Base-by-base conservation (phyloP, 164 flowering plant species). In the Euptelea pleiosperma region DNA sequence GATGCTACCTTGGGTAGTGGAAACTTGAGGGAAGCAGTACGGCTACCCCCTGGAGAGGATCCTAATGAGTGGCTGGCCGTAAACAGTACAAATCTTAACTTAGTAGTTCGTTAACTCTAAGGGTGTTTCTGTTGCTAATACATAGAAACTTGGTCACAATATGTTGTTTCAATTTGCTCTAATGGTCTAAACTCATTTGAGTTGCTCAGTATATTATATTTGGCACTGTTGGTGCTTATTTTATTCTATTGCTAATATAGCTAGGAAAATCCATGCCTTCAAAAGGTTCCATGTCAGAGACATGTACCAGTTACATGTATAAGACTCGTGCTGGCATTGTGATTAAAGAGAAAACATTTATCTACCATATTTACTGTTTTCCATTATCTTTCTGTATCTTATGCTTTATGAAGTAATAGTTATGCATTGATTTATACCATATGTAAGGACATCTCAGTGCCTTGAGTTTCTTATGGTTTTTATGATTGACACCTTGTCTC, bases 1-100 rank as follows among this genome's bases (percentile, higher is more conserved):
- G 85, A 76, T 79, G 85, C 89, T 8, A 85, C 92, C 50, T 69
- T 85, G 67, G 89, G 89, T 44, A 81, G 85, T 71, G 92, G 92
- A 4, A 85, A 85, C 63, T 68, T 85, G 70, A 83, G 83, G 67
- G 92, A 85, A 68, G 89, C 89, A 2, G 92, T 85, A 11, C 40
- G 67, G 28, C 69, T 85, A 28, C 92, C 92, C 14, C 86, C 85
- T 22, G 92, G 92, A 40, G 92, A 85, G 66, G 92, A 85, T 61
- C 67, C 60, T 12, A 72, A 83, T 51, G 92, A 85, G 52, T 85
- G 92, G 92, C 73, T 85, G 59, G 92, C 92, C 9, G 85, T 85
- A 12, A 85, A 83, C 64, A 78, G 92, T 85, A 73, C 53, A 60
- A 21, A 16, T 29, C 55, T 25, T 25, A 31, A 48, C 55, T 28